Evolutionary conservation across 768 basidiomycete species (phyloP), one percentile per base, ranked within the genome.

Genomic region (Dacryopinax primogenitus): DNA sequence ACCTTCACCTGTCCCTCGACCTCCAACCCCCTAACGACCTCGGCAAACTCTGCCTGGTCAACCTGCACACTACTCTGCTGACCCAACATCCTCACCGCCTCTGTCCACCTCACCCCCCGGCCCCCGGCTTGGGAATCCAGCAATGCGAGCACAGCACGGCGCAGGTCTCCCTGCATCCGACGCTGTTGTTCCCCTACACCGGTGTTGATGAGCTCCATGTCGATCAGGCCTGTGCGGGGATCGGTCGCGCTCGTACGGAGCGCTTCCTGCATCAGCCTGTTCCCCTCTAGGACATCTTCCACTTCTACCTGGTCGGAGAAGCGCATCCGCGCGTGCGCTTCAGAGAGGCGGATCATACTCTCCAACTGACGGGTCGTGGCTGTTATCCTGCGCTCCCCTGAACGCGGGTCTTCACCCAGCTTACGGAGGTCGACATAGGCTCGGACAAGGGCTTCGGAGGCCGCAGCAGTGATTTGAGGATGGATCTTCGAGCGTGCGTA

Each of bases 321-420:
- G 0, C 93, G 84, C 96, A 98, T 97, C 33, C 94, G 83, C 2
- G 96, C 94, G 73, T 99, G 96, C 0, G 89, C 96, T 76, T 99
- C 96, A 0, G 89, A 87, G 30, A 99, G 84, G 3, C 94, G 88
- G 71, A 99, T 96, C 85, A 99, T 90, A 70, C 87, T 89, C 76
- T 99, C 96, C 16, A 99, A 84, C 75, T 99, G 95, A 62, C 96
- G 84, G 0, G 96, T 98, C 33, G 96, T 98, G 0, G 96, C 96
- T 0, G 96, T 99, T 75, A 99, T 99, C 13, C 95, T 86, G 73
- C 90, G 90, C 75, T 98, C 95, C 66, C 83, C 84, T 0, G 84
- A 83, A 18, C 92, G 86, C 1, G 92, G 86, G 73, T 98, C 95
- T 64, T 87, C 72, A 23, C 95, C 95, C 71, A 90, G 86, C 71